Evolutionary conservation across 371 early-diverging fungal species (phyloP).

Genomic region (Vairimorpha ceranae): DNA sequence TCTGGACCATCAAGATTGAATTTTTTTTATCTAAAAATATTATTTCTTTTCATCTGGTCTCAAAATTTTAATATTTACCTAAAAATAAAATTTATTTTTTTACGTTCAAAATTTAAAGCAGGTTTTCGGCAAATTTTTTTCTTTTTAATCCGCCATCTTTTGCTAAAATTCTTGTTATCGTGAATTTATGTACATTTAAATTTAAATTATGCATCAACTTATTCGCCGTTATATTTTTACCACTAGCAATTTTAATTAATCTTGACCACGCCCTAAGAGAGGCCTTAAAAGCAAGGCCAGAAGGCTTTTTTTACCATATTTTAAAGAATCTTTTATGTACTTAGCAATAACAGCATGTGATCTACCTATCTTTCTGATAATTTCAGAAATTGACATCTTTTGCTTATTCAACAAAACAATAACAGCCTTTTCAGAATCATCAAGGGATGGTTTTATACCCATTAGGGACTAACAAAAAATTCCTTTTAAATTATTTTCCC

Average conservation of each 20-base stretch:
- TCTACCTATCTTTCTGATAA: not conserved
- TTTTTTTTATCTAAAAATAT: constrained; percentile 5
- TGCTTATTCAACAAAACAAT: too few species aligned
- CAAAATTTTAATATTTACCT: constrained; percentile 6
- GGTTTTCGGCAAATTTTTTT: not conserved
- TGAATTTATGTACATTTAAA: not conserved
- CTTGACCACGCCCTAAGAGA: not conserved
- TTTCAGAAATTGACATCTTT: not conserved
- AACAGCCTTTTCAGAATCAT: too few species aligned
- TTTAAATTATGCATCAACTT: not conserved
- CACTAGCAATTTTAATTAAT: not conserved
- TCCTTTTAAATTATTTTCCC: too few species aligned
- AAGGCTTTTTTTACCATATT: not conserved
- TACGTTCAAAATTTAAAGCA: not conserved
- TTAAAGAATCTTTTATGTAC: not conserved
- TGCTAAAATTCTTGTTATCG: not conserved
- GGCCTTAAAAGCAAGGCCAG: not conserved
- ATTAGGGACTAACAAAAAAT: too few species aligned
- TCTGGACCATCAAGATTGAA: constrained; percentile 8
- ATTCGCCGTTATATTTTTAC: not conserved
- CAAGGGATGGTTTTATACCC: too few species aligned
- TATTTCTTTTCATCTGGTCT: not conserved
- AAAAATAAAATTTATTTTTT: constrained; percentile 5
- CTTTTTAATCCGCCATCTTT: not conserved
- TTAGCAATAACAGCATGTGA: not conserved